Evolutionary conservation across 495 filamentous ascomycete genomes (phyloP), one percentile per base, ranked within the genome.

Genomic region (Letharia lupina): DNA sequence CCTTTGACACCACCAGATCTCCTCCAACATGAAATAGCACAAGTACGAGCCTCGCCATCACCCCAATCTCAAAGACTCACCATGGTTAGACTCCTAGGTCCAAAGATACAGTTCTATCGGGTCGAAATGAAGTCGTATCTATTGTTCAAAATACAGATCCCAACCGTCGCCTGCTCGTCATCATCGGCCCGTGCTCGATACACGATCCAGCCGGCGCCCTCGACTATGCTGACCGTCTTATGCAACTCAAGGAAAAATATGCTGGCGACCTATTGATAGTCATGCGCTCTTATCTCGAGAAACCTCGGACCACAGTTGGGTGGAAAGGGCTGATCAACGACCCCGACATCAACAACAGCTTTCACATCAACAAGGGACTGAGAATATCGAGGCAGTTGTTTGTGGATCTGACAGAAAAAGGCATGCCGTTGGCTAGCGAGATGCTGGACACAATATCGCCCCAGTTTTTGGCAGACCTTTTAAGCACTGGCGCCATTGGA

Each of bases 241-340:
- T 91, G 78, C 79, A 81, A 39, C 77, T 96, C 33, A 81, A 89
- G 39, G 81, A 84, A 39, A 88, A 87, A 77, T 86, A 96, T 60
- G 84, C 85, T 65, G 85, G 87, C 68, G 93, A 98, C 74, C 82
- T 98, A 44, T 87, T 85, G 70, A 87, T 98, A 73, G 87, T 98
- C 74, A 98, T 98, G 94, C 90, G 94, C 67, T 91, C 94, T 74
- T 98, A 98, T 81, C 89, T 98, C 31, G 94, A 98, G 83, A 98
- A 98, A 82, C 94, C 94, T 40, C 88, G 94, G 50, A 98, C 94
- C n/a, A 98, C 94, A 2, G 94, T 98, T 45, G 94, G 94, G 71
- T 98, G 94, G 94, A 98, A 98, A 78, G 94, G 94, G 39, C 83
- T 98, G 70, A 97, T 98, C 81, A 98, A 98, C 77, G 94, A 98